phyloP scores from a whole-genome alignment of 208 protist species.

The Strigomonas galati region DNA sequence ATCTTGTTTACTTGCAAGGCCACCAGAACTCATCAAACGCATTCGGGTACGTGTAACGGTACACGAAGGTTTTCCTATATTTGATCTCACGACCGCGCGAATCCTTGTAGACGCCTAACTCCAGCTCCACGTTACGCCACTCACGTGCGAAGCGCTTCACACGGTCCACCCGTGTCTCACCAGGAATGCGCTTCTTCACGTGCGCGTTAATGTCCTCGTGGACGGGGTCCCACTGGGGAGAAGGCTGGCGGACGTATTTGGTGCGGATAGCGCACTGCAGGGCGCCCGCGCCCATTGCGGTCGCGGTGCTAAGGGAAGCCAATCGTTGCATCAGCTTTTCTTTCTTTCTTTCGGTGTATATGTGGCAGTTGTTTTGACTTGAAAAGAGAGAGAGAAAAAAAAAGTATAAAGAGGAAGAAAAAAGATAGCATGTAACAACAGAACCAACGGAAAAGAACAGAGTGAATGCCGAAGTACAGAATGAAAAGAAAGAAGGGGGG shows the following conservation, averaged over 20 bases:
- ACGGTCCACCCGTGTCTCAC: slow-evolving; percentile 85
- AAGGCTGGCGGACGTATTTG: slow-evolving; percentile 84
- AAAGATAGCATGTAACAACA: neutral
- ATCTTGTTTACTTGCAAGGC: slow-evolving; percentile 73
- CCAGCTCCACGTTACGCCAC: slow-evolving; percentile 90
- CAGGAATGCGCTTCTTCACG: slow-evolving; percentile 88
- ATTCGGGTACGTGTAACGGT: slow-evolving; percentile 90
- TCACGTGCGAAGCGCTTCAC: slow-evolving; percentile 85
- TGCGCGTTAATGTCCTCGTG: slow-evolving; percentile 91
- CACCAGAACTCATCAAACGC: slow-evolving; percentile 91
- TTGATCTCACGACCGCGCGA: slow-evolving; percentile 85
- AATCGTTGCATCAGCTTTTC: slow-evolving; percentile 1
- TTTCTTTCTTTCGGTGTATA: neutral
- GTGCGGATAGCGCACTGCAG: slow-evolving; percentile 19
- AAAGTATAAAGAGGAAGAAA: neutral
- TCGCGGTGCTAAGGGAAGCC: slow-evolving; percentile 15
- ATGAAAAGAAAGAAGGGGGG: neutral
- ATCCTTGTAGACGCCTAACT: slow-evolving; percentile 86
- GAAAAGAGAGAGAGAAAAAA: slow-evolving; percentile 9
- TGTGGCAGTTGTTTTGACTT: neutral
- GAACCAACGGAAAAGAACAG: slow-evolving; percentile 16
- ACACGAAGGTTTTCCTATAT: slow-evolving; percentile 89
- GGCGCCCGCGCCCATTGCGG: slow-evolving; percentile 8
- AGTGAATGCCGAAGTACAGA: neutral
- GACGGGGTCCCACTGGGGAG: slow-evolving; percentile 78